Evolutionary conservation across 2,329 filamentous ascomycete species (phyloP).

Genomic region (Cordyceps farinosa): DNA sequence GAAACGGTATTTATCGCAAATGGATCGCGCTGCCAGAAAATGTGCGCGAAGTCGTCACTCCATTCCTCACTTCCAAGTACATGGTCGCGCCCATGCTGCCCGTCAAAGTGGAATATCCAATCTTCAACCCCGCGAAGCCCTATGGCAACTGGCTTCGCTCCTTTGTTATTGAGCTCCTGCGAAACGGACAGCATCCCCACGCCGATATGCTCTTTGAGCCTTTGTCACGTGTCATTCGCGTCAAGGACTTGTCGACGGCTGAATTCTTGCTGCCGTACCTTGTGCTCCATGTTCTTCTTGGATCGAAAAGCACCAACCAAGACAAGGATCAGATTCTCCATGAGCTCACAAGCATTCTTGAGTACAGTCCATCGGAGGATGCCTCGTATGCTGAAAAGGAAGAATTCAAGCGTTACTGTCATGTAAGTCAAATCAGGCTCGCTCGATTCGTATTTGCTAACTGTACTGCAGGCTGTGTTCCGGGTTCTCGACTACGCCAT

Average conservation of each 20-base stretch:
- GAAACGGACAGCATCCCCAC: constrained; percentile 70
- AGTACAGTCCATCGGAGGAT: constrained; percentile 50
- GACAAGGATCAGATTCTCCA: constrained; percentile 63
- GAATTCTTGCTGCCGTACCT: constrained; percentile 88
- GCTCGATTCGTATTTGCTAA: constrained; percentile 20
- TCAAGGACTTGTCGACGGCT: constrained; percentile 80
- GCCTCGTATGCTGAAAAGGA: constrained; percentile 63
- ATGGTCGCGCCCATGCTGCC: constrained; percentile 61
- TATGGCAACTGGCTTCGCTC: constrained; percentile 80
- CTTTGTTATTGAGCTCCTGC: constrained; percentile 78
- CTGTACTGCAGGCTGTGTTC: constrained; percentile 69
- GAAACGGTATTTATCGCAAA: constrained; percentile 62
- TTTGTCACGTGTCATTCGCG: constrained; percentile 75
- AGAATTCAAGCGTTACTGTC: constrained; percentile 78
- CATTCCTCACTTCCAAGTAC: constrained; percentile 84
- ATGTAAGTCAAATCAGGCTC: constrained; percentile 53
- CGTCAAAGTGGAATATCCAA: constrained; percentile 65
- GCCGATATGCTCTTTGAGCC: constrained; percentile 76
- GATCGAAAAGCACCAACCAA: constrained; percentile 55
- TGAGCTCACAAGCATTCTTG: constrained; percentile 74
- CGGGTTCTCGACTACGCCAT: constrained; percentile 87
- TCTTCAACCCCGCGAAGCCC: constrained; percentile 64
- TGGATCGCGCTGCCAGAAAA: constrained; percentile 77
- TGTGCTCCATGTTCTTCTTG: constrained; percentile 76
- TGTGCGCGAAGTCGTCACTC: constrained; percentile 76